Percentiles rank a stretch among this genome's conserved stretches.
phyloP scores from a whole-genome alignment of 495 filamentous ascomycete genomes.

The Schizothecium vesticola region DNA sequence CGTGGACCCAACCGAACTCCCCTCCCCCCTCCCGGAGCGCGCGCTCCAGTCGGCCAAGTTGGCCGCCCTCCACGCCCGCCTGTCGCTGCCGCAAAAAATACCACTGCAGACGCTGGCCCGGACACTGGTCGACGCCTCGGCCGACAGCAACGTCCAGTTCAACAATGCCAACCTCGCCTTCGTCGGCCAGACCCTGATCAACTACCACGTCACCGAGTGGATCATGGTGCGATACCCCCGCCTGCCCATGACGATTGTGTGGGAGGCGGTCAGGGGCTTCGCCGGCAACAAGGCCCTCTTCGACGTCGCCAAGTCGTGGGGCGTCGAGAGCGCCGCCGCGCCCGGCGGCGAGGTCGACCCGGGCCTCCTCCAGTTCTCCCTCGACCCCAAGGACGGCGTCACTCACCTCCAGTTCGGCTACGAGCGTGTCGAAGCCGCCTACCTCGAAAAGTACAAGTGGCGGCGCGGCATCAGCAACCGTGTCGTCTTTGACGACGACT shows the following conservation, averaged over 20 bases:
- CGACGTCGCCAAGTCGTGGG: constrained; percentile 74
- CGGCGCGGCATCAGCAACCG: constrained; percentile 64
- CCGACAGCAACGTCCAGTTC: constrained; percentile 60
- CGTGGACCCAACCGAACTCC: constrained; percentile 31
- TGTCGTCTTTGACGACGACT: constrained; percentile 73
- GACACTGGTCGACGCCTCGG: constrained; percentile 75
- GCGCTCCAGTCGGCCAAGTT: constrained; percentile 82
- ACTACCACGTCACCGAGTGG: constrained; percentile 82
- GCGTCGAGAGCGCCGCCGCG: constrained; percentile 73
- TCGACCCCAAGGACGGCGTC: constrained; percentile 53
- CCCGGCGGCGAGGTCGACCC: constrained; percentile 91
- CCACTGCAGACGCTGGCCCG: constrained; percentile 83
- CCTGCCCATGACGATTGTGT: constrained; percentile 75
- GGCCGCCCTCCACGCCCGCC: constrained; percentile 85
- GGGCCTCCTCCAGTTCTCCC: constrained; percentile 73
- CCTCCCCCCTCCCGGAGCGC: constrained; percentile 63
- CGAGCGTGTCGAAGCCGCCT: constrained; percentile 32
- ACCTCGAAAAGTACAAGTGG: constrained; percentile 50
- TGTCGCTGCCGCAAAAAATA: constrained; percentile 73
- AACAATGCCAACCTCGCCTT: constrained; percentile 64
- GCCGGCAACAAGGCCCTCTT: constrained; percentile 65
- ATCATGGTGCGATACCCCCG: constrained; percentile 84
- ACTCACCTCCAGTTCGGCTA: constrained; percentile 38
- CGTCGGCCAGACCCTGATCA: constrained; percentile 74
- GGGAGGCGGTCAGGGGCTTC: constrained; percentile 78